phyloP scores from a whole-genome alignment of 2,329 filamentous ascomycete genomes.

The Capronia epimyces region DNA sequence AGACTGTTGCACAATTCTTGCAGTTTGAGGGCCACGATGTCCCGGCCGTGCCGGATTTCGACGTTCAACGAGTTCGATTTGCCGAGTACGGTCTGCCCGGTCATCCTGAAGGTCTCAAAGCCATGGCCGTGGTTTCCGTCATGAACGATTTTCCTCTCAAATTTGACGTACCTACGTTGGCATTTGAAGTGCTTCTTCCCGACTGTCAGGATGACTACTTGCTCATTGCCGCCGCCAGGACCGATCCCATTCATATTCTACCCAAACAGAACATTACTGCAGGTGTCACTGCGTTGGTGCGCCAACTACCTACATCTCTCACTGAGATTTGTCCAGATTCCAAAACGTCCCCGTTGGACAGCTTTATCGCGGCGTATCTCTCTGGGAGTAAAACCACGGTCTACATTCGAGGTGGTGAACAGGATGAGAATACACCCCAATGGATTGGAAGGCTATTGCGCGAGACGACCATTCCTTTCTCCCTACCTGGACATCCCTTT shows the following conservation, averaged over 20 bases:
- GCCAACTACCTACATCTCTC: slow-evolving; percentile 66
- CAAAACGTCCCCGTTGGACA: slow-evolving; percentile 75
- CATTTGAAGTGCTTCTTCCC: slow-evolving; percentile 78
- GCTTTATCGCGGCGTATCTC: slow-evolving; percentile 74
- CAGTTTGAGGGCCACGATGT: slow-evolving; percentile 51
- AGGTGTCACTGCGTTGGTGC: slow-evolving; percentile 66
- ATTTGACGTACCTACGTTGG: slow-evolving; percentile 69
- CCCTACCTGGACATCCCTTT: slow-evolving; percentile 74
- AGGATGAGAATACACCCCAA: slow-evolving; percentile 62
- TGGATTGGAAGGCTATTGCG: slow-evolving; percentile 80
- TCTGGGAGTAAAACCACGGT: slow-evolving; percentile 71
- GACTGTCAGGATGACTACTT: slow-evolving; percentile 72
- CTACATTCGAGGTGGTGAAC: slow-evolving; percentile 73
- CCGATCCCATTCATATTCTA: slow-evolving; percentile 59
- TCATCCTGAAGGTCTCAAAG: slow-evolving; percentile 63
- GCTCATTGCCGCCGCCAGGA: slow-evolving; percentile 68
- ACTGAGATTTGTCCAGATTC: slow-evolving; percentile 69
- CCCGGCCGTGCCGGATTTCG: slow-evolving; percentile 72
- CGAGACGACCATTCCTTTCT: slow-evolving; percentile 75
- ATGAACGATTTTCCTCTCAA: slow-evolving; percentile 74
- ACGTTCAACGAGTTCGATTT: slow-evolving; percentile 74
- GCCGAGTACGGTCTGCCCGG: slow-evolving; percentile 59
- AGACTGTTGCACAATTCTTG: slow-evolving; percentile 63
- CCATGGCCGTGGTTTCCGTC: slow-evolving; percentile 67
- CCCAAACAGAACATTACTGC: slow-evolving; percentile 64